Evolutionary conservation across 2,329 filamentous ascomycete species (phyloP), one percentile per base, ranked within the genome.

Genomic region (Pseudopithomyces maydicus): DNA sequence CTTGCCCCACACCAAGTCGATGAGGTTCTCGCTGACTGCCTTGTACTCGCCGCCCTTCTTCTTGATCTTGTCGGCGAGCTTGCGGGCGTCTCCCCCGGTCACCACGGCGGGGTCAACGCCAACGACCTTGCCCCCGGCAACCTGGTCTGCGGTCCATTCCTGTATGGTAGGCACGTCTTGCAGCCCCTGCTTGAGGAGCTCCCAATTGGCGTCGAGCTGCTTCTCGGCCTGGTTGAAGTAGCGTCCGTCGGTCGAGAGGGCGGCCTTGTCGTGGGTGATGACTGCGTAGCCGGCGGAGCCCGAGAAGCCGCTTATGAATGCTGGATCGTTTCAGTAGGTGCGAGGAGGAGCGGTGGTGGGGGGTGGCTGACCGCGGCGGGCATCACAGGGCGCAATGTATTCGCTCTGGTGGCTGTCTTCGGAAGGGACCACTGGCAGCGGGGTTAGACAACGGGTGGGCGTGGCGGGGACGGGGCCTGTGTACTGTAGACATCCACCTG

Each of bases 381-480:
- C 93, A 80, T 99, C 95, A 74, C 92, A 97, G n/a, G 89, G 88
- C 49, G 95, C 95, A 76, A 97, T 97, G 78, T 99, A 99, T 80
- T 99, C 95, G 65, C 94, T 98, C 66, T 94, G 91, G 76, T 99
- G 95, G 73, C 91, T 94, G 76, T 99, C 95, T 84, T 98, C 95
- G 33, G 94, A 97, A 0, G 95, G 95, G 6, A 98, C 86, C 72
- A 99, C 94, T 98, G 74, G 42, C 51, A 26, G 47, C 7, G 60
- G 66, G 17, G 70, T 81, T 66, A 83, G 79, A n/a, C 68, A 62
- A 63, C 61, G 19, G 7, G 19, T 10, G 7, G 23, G 8, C 33
- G 4, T 23, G 15, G 29, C 29, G 15, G 15, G 38, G 17, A 3
- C 17, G 6, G n/a, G 12, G 3, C 1, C 19, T 32, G 36, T 35